Percentiles rank a stretch among this genome's conserved stretches.
Conservation (phyloP, 2,329 filamentous ascomycete species). For the Penicillium freii region DNA sequence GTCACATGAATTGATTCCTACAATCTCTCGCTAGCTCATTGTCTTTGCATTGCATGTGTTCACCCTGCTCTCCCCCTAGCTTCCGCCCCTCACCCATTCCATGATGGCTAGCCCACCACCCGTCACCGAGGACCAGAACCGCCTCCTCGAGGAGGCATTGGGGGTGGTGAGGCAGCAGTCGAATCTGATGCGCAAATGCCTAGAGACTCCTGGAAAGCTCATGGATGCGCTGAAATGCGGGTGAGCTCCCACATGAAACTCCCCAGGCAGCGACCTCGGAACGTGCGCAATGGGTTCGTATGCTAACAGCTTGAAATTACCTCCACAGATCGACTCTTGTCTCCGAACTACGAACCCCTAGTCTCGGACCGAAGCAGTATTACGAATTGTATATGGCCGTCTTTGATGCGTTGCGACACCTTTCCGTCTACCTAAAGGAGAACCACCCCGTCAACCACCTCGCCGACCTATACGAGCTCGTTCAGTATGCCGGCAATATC, state of each 20-base stretch:
- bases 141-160: constrained; percentile 95
- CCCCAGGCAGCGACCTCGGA: constrained; percentile 28
- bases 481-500: constrained; percentile 98
- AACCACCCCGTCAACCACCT: constrained; percentile 98
- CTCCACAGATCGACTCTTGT: constrained; percentile 84
- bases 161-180: constrained; percentile 96
- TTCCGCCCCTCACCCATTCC: constrained; percentile 25
- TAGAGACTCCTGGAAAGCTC: constrained; percentile 95
- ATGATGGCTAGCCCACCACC: constrained; percentile 55
- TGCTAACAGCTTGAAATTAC: constrained; percentile 16
- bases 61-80: constrained; percentile 24
- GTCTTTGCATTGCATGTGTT: constrained; percentile 24
- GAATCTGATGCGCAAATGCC: constrained; percentile 92
- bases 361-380: constrained; percentile 97
- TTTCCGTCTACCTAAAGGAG: constrained; percentile 93
- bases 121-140: constrained; percentile 75
- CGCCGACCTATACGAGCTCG: constrained; percentile 94
- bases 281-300: constrained; percentile 10
- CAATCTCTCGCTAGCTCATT: constrained; percentile 11
- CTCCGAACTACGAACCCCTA: constrained; percentile 96
- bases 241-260: constrained; percentile 55
- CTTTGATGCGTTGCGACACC: constrained; percentile 93
- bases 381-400: constrained; percentile 99
- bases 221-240: constrained; percentile 99
- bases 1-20: constrained; percentile 11